Base-by-base conservation (phyloP, 352 stramenopile genomes). In the Phytophthora multivora region DNA sequence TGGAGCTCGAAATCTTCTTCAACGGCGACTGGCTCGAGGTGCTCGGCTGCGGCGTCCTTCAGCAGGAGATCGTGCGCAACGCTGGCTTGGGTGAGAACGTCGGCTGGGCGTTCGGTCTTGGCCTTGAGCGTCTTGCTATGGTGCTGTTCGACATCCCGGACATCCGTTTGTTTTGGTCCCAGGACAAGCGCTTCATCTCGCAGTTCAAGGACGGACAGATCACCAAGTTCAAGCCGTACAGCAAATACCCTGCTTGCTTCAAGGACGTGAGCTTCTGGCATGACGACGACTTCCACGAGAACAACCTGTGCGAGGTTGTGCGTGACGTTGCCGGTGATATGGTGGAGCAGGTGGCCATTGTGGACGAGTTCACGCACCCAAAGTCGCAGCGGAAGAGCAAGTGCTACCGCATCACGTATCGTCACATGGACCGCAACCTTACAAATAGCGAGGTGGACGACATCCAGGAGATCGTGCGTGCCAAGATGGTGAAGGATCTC, bases 221-320 rank as follows among this genome's bases (percentile, higher is more conserved):
- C 79, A 91, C 88, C 19, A 97, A 92, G 61, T 99, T 99, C 71
- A 96, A 98, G 69, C 91, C 97, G 8, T 99, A 99, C 79, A 98
- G 84, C 80, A 99, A 99, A 78, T 99, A 98, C 71, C 98, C 98
- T 28, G 89, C 90, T 3, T 98, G 95, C 59, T 98, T 97, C 75
- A 99, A 99, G 75, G 98, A 99, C 79, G 93, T 99, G 63, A 98
- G 95, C 53, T 99, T 99, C 63, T 99, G 97, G 97, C 75, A 98
- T 50, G 69, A 73, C 39, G 73, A 82, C 26, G 72, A 79, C 25
- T 98, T 98, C 51, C 86, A 97, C 65, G 84, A 97, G 59, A 99
- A 99, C 83, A 98, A 99, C 71, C 80, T 99, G 41, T 98, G 83
- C 71, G 97, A 99, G 73, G 63, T 99, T 41, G 96, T 99, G 40